Evolutionary conservation across 2,329 filamentous ascomycete species (phyloP).

Genomic region (Fusarium cicatricum): DNA sequence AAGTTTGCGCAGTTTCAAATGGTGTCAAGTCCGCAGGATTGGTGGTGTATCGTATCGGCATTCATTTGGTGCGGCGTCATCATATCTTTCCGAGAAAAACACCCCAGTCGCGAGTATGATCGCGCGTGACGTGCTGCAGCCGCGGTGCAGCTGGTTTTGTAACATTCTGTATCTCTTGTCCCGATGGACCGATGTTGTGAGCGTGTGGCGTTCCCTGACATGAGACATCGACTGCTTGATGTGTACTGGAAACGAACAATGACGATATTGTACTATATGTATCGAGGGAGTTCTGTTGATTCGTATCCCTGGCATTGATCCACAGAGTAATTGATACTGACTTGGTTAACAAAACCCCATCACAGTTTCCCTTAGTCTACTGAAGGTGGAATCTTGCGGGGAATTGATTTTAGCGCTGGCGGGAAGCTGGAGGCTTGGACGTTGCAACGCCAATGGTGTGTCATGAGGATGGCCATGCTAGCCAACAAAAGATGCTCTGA

Average conservation of each 20-base stretch:
- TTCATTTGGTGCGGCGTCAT: too few relatives aligned
- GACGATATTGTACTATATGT: too few relatives aligned
- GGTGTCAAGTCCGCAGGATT: too few relatives aligned
- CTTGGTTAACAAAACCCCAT: too few relatives aligned
- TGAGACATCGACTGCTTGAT: background rate
- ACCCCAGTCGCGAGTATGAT: background rate
- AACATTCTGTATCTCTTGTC: conserved; percentile 3
- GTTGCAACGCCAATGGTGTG: background rate
- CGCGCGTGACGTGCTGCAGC: conserved; percentile 21
- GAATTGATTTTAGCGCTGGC: conserved; percentile 1
- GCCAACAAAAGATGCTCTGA: background rate
- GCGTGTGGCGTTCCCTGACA: conserved; percentile 16
- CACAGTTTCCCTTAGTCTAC: too few relatives aligned
- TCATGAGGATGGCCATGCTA: conserved; percentile 13
- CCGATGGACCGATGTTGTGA: background rate
- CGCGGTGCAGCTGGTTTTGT: conserved; percentile 12
- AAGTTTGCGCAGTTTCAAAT: too few relatives aligned
- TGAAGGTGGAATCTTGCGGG: background rate
- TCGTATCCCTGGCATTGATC: too few relatives aligned
- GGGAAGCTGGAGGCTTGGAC: conserved; percentile 2
- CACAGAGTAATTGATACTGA: background rate
- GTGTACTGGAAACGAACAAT: too few relatives aligned
- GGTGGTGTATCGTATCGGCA: too few relatives aligned
- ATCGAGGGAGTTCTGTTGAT: background rate
- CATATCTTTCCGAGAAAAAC: background rate